phyloP scores from a whole-genome alignment of 106 monocot genomes.

The Dendrobium officinale region DNA sequence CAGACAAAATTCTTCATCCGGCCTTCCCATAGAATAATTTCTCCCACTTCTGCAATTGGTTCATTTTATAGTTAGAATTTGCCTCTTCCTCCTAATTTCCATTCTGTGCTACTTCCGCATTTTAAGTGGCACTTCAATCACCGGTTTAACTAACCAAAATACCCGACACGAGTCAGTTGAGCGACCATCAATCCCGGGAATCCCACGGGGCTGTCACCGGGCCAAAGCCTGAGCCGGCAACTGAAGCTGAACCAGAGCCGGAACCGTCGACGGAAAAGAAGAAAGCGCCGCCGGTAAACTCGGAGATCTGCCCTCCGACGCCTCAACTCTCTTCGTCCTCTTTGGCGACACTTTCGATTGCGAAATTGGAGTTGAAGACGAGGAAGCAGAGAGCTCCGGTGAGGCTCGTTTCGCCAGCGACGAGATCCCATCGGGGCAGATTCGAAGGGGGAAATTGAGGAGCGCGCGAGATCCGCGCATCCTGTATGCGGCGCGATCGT shows the following conservation, averaged over 20 bases:
- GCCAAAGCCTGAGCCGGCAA: not conserved
- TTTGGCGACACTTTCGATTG: not conserved
- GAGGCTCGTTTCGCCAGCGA: not conserved
- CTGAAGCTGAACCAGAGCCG: not conserved
- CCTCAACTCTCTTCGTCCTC: not conserved
- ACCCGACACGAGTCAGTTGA: too few species aligned
- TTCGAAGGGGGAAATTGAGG: slow-evolving; percentile 16
- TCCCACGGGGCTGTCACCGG: too few species aligned
- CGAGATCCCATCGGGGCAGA: not conserved
- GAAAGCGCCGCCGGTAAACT: not conserved
- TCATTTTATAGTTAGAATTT: too few species aligned
- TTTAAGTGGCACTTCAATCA: too few species aligned
- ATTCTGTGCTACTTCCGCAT: too few species aligned
- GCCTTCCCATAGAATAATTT: too few species aligned
- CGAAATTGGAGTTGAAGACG: not conserved
- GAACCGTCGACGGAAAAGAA: not conserved
- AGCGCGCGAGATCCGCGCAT: slow-evolving; percentile 21
- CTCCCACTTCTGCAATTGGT: too few species aligned
- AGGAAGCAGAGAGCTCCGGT: not conserved
- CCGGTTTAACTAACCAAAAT: too few species aligned
- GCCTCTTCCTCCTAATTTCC: too few species aligned
- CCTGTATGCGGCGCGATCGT: slow-evolving; percentile 12
- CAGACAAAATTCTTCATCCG: too few species aligned
- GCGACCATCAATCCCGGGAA: too few species aligned
- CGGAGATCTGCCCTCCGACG: not conserved